Percentiles rank a stretch among this genome's conserved stretches.
These are phyloP conservation scores for Claviceps cyperi DNA, from an alignment of 2,329 filamentous ascomycete genomes.

Conservation along the genomic window DNA sequence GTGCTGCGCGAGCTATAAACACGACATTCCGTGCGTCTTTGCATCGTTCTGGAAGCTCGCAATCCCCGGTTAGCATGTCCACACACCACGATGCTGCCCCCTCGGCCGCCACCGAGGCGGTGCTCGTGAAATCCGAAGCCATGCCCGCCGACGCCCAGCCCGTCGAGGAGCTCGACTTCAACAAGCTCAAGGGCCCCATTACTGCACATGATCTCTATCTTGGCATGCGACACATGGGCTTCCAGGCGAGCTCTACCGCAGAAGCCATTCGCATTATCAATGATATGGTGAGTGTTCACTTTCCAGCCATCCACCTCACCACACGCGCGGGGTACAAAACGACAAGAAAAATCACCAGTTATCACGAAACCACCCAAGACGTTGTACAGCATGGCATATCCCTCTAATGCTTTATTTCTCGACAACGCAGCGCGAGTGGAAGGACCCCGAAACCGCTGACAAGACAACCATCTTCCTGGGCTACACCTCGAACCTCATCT, in stretches of 20 bases:
- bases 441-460: constrained; percentile 62
- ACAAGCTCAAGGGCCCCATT: constrained; percentile 61
- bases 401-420: no score
- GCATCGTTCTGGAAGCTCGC: not conserved
- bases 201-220: constrained; percentile 74
- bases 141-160: constrained; percentile 65
- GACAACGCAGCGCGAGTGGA: constrained; percentile 51
- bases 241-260: constrained; percentile 54
- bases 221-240: constrained; percentile 77
- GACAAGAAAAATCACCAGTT: not conserved
- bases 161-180: constrained; percentile 87
- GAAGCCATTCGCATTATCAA: constrained; percentile 89
- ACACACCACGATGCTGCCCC: constrained; percentile 31
- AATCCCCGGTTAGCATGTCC: not conserved
- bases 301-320: not conserved
- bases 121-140: constrained; percentile 70
- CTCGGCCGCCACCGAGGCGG: constrained; percentile 56
- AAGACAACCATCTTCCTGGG: constrained; percentile 91
- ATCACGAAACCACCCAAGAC: not conserved
- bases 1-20: not conserved
- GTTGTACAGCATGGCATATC: not conserved
- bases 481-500: constrained; percentile 96
- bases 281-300: constrained; percentile 56
- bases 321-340: no score
- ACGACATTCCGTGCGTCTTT: not conserved